Evolutionary conservation across 1,139 yeast species (phyloP).

Genomic region (Debaryomyces sp.): DNA sequence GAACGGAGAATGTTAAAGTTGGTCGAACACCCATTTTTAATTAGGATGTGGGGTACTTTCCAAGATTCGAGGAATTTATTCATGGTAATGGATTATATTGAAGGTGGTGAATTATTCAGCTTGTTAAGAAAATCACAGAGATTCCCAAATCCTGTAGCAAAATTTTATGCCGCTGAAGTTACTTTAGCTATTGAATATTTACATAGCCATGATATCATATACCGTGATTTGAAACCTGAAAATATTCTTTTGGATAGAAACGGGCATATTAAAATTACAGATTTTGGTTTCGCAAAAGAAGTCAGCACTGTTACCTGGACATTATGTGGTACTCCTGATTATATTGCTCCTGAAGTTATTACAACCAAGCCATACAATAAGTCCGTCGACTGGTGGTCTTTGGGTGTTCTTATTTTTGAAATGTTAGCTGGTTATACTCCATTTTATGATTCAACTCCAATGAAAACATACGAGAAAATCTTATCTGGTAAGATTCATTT

Average conservation of each 20-base stretch:
- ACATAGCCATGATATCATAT: slow-evolving; percentile 58
- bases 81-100: slow-evolving; percentile 67
- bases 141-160: slow-evolving; percentile 65
- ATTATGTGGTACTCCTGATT: slow-evolving; percentile 66
- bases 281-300: slow-evolving; percentile 65
- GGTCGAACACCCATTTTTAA: slow-evolving; percentile 61
- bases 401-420: slow-evolving; percentile 61
- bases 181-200: slow-evolving; percentile 59
- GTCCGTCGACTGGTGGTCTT: slow-evolving; percentile 68
- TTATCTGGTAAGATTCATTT: slow-evolving; percentile 53
- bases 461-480: slow-evolving; percentile 64
- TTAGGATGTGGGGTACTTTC: slow-evolving; percentile 68
- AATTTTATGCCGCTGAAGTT: slow-evolving; percentile 65
- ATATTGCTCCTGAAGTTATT: slow-evolving; percentile 65
- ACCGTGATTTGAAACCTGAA: slow-evolving; percentile 64
- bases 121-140: slow-evolving; percentile 59
- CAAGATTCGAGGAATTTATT: slow-evolving; percentile 59
- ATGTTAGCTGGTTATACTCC: slow-evolving; percentile 68
- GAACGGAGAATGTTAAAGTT: slow-evolving; percentile 59
- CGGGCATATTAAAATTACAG: slow-evolving; percentile 63
- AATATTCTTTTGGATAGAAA: slow-evolving; percentile 58
- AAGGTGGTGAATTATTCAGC: slow-evolving; percentile 63
- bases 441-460: slow-evolving; percentile 61
- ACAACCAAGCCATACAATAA: slow-evolving; percentile 64
- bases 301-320: slow-evolving; percentile 63